Base-by-base conservation (phyloP, 2,329 filamentous ascomycete genomes). In the Sporothrix curviconia region DNA sequence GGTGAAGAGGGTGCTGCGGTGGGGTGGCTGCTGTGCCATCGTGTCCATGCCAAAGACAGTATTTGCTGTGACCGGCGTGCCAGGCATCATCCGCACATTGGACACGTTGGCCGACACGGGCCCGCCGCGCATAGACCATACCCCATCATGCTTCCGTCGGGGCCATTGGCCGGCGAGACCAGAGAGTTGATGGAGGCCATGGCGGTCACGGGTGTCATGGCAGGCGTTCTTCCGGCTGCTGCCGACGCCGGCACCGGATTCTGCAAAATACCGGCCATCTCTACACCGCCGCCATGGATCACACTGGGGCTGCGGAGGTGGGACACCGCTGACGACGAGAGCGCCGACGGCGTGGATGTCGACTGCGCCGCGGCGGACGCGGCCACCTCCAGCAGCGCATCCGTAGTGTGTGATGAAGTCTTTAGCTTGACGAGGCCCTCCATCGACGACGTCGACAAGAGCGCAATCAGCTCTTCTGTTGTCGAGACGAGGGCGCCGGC, bases 261-360 rank as follows among this genome's bases (percentile, higher is more conserved):
- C 11, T 55, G 40, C 4, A 36, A 42, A 15, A 55, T 55, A 14
- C 22, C 22, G 3, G 52, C 52, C 19, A 55, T 55, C 52, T 55
- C 52, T 2, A 55, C 52, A 11, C 52, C 52, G 4, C 52, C 52
- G 30, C 52, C 52, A 22, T 55, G 39, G 19, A 55, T 55, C 7
- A 52, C 36, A 15, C 52, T 55, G 0, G 40, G 52, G n/a, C 52
- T 55, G 28, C 52, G 52, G 2, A 55, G 30, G 15, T 46, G 25
- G 7, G 42, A 43, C 14, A 42, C 40, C 3, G 40, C 47, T 12
- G 47, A 37, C 12, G 47, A 43, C 8, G 52, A 44, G 7, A 37
- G 30, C 3, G 28, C 37, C 14, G 52, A 46, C 8, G 52, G 40
- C 5, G 52, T 55, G 8, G 52, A 28, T 11, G 40, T 46, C 7